Base-by-base conservation (phyloP, 2,329 filamentous ascomycete genomes). In the Trichoderma harzianum region DNA sequence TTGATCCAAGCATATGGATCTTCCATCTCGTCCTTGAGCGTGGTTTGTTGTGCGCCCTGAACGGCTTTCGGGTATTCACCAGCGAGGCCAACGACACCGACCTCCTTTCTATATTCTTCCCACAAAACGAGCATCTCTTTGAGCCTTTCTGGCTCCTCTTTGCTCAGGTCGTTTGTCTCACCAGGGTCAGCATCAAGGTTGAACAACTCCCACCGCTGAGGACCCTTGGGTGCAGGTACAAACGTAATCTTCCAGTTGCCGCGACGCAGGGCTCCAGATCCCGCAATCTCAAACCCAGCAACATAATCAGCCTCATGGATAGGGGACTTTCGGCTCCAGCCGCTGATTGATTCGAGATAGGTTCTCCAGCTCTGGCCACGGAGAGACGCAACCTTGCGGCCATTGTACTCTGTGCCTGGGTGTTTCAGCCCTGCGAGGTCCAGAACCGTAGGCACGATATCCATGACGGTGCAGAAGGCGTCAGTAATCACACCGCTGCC, bases 61-160 rank as follows among this genome's bases (percentile, higher is more conserved):
- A 69, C 5, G 8, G 67, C 67, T 34, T 34, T 62, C 3, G 67
- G 67, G 14, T 62, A 62, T 34, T 69, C 67, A 10, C 67, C 67
- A 34, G 67, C 67, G 7, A 69, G 57, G 1, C 67, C 67, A 32
- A 75, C 73, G 4, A 75, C 73, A 3, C 74, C 75, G 1, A 72
- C 73, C 32, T 76, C 74, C 32, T 66, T 68, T 36, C 71, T 65
- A 75, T 85, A 86, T 7, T 82, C 81, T 28, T 82, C 75, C 77
- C 77, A 78, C 7, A 74, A 69, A 21, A 64, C 71, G 21, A 80
- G 67, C 71, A 81, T 72, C 55, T 78, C 77, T 16, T 76, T 74
- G 34, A 81, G 72, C 51, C 74, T 76, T 26, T 76, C 74, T 3
- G 76, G 75, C 57, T 79, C 71, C 43, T 73, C 51, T 16, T 75